Percentiles rank a stretch among this genome's conserved stretches.
These are phyloP conservation scores for Aspergillus costaricaensis DNA, from an alignment of 2,329 filamentous ascomycete species.

Conservation along the genomic window DNA sequence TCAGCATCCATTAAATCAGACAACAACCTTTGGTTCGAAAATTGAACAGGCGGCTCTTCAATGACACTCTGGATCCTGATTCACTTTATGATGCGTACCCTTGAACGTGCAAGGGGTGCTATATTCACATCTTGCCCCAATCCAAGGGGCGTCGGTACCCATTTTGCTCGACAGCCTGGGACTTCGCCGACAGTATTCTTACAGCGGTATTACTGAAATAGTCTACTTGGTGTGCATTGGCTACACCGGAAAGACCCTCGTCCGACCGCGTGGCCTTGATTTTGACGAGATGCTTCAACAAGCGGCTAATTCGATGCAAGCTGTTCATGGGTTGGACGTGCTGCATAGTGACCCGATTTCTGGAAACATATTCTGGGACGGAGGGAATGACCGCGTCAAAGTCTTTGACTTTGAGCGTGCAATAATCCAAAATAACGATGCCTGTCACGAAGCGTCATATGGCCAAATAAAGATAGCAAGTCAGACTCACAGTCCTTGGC, in stretches of 20 bases:
- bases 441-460: conserved; percentile 13
- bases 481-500: not conserved
- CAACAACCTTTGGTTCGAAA: conserved; percentile 11
- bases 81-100: conserved; percentile 20
- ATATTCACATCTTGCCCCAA: conserved; percentile 21
- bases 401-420: conserved; percentile 25
- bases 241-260: conserved; percentile 19
- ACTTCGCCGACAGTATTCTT: conserved; percentile 22
- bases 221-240: conserved; percentile 26
- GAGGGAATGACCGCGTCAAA: conserved; percentile 17
- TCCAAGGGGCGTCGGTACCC: conserved; percentile 27
- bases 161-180: conserved; percentile 28
- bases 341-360: conserved; percentile 23
- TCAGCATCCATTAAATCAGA: conserved; percentile 18
- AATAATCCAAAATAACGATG: conserved; percentile 9
- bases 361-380: conserved; percentile 17
- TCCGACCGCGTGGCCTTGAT: conserved; percentile 12
- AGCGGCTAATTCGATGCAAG: conserved; percentile 21
- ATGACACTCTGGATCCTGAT: conserved; percentile 1
- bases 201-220: conserved; percentile 25
- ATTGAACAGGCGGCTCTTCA: conserved; percentile 12
- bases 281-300: conserved; percentile 9
- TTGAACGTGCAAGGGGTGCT: conserved; percentile 29
- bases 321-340: conserved; percentile 20
- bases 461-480: conserved; percentile 13